Evolutionary conservation across 176 grass and related monocot genomes (phyloP).

Genomic region (Leersia perrieri): DNA sequence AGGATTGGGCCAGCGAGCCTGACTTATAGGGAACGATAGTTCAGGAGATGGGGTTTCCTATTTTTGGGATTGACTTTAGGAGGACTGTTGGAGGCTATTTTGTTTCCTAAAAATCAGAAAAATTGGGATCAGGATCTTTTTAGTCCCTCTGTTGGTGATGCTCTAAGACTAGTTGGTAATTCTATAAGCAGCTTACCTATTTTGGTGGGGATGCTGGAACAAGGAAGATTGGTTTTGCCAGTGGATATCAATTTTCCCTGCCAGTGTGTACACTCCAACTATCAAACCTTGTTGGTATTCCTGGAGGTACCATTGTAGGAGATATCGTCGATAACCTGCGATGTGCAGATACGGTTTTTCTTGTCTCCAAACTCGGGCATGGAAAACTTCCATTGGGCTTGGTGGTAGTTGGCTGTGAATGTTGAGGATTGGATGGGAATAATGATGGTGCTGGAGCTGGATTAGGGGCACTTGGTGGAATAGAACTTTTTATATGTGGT

Average conservation of each 20-base stretch:
- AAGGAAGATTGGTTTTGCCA: not conserved
- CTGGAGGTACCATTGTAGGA: not conserved
- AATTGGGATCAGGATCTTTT: too few relatives aligned
- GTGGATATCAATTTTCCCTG: conserved; percentile 19
- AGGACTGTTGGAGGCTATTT: too few relatives aligned
- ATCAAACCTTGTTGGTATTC: not conserved
- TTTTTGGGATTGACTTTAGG: too few relatives aligned
- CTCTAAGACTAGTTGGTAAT: not conserved
- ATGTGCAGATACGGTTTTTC: conserved; percentile 15
- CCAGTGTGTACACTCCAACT: not conserved
- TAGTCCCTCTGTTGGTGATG: too few relatives aligned
- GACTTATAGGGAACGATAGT: too few relatives aligned
- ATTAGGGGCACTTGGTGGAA: conserved; percentile 24
- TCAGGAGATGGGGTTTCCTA: too few relatives aligned
- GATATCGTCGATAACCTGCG: conserved; percentile 10
- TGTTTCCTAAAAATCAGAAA: too few relatives aligned
- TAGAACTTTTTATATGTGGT: conserved; percentile 5
- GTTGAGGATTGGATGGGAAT: conserved; percentile 11
- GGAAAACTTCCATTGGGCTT: not conserved
- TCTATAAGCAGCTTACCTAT: conserved; percentile 24
- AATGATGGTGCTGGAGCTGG: conserved; percentile 1
- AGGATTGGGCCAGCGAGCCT: too few relatives aligned
- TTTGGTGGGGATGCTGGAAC: not conserved
- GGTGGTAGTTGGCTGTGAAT: not conserved
- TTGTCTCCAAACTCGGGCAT: conserved; percentile 25